These are phyloP conservation scores for Melocanna baccifera DNA, from an alignment of 176 grass and related monocot species.

Conservation along the genomic window DNA sequence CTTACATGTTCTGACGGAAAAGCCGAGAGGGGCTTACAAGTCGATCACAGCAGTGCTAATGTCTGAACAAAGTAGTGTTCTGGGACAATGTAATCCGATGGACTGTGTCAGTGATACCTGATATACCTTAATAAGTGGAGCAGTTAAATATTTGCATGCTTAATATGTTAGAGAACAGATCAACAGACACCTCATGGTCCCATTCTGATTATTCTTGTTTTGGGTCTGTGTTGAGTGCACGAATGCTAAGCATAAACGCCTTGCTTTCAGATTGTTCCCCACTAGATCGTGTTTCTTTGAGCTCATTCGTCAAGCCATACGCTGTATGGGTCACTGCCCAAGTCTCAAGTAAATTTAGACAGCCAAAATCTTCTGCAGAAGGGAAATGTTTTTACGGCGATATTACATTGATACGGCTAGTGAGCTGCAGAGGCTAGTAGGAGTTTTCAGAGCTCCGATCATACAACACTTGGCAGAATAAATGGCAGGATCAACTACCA, in stretches of 20 bases:
- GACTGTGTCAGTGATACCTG: background rate
- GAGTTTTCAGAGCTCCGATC: slow-evolving; percentile 75
- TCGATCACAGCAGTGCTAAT: background rate
- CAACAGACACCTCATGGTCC: background rate
- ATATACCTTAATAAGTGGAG: slow-evolving; percentile 1
- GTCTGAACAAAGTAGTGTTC: slow-evolving; percentile 16
- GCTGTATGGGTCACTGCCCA: background rate
- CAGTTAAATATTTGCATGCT: background rate
- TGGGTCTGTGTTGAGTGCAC: background rate
- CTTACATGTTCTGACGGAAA: background rate
- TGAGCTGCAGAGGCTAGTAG: slow-evolving; percentile 61
- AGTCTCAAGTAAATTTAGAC: background rate
- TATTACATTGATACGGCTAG: slow-evolving; percentile 70
- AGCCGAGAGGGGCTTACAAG: background rate
- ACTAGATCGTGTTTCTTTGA: background rate
- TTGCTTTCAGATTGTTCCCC: background rate
- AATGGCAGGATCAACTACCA: slow-evolving; percentile 68
- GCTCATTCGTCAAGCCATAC: background rate
- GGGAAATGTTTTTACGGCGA: slow-evolving; percentile 29
- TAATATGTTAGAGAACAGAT: background rate
- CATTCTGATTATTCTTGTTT: background rate
- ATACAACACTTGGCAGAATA: slow-evolving; percentile 87
- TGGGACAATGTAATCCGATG: background rate
- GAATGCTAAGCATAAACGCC: background rate
- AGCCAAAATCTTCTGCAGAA: background rate